Conservation (phyloP, 139 green algal genomes). For the Chlorella vulgaris region DNA sequence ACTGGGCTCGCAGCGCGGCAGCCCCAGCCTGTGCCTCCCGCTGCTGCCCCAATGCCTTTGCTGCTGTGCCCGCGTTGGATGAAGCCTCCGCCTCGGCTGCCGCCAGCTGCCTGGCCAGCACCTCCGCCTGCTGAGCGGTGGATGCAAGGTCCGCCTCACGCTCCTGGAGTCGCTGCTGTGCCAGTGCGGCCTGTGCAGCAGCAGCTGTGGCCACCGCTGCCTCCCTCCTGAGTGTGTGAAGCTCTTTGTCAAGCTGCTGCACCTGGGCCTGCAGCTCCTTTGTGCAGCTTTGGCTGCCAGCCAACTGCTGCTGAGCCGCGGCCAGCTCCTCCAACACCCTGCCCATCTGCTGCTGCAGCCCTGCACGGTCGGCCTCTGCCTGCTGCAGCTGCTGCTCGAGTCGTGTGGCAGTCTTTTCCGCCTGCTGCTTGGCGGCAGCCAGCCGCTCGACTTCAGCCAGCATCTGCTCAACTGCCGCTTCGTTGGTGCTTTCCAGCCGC, state of each 20-base stretch:
- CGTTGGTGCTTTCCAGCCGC: constrained; percentile 19
- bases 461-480: constrained; percentile 29
- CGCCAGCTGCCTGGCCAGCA: constrained; percentile 22
- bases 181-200: neutral
- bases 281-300: neutral
- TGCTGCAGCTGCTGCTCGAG: neutral
- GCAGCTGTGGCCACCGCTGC: neutral
- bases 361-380: neutral
- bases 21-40: neutral
- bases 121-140: neutral
- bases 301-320: neutral
- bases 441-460: constrained; percentile 23
- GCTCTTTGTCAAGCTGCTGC: neutral
- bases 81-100: neutral
- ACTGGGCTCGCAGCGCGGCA: neutral
- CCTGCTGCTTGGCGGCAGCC: constrained; percentile 13
- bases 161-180: neutral
- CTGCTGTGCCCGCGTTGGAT: neutral
- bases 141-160: neutral
- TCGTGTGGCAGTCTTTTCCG: constrained; percentile 3
- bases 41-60: neutral
- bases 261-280: neutral
- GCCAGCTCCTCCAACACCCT: neutral
- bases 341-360: neutral
- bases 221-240: neutral